phyloP scores from a whole-genome alignment of 768 basidiomycete species.

The Suillus bovinus region DNA sequence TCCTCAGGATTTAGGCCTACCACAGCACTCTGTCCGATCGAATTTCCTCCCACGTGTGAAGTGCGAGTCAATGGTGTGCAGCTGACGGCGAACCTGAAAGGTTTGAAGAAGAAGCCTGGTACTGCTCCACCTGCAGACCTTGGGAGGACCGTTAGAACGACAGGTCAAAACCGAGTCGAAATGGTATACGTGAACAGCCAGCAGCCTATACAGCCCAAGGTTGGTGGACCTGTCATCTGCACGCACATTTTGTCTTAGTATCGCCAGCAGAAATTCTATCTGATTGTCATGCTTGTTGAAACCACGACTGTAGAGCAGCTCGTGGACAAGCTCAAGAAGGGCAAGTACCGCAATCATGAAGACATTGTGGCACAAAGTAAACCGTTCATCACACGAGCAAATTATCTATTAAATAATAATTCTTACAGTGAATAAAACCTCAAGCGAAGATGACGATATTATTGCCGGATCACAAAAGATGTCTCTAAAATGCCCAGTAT shows the following conservation, averaged over 20 bases:
- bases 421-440: constrained; percentile 53
- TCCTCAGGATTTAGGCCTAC: constrained; percentile 53
- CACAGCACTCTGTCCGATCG: constrained; percentile 67
- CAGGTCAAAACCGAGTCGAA: constrained; percentile 66
- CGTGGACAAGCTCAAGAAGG: constrained; percentile 66
- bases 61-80: constrained; percentile 77
- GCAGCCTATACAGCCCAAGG: constrained; percentile 73
- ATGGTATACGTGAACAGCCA: constrained; percentile 92
- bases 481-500: constrained; percentile 91
- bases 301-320: constrained; percentile 67
- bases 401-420: background rate
- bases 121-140: constrained; percentile 89
- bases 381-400: constrained; percentile 23
- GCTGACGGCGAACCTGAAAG: constrained; percentile 78
- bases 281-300: constrained; percentile 84
- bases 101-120: constrained; percentile 93
- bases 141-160: constrained; percentile 39
- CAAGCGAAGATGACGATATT: constrained; percentile 86
- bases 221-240: constrained; percentile 29
- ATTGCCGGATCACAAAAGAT: constrained; percentile 86
- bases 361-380: constrained; percentile 71
- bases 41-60: constrained; percentile 92
- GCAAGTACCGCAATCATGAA: constrained; percentile 61
- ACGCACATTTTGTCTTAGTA: constrained; percentile 6
- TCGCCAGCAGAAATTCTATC: constrained; percentile 72